Conservation (phyloP, 2,329 filamentous ascomycete species). For the Trichoderma hamatum region DNA sequence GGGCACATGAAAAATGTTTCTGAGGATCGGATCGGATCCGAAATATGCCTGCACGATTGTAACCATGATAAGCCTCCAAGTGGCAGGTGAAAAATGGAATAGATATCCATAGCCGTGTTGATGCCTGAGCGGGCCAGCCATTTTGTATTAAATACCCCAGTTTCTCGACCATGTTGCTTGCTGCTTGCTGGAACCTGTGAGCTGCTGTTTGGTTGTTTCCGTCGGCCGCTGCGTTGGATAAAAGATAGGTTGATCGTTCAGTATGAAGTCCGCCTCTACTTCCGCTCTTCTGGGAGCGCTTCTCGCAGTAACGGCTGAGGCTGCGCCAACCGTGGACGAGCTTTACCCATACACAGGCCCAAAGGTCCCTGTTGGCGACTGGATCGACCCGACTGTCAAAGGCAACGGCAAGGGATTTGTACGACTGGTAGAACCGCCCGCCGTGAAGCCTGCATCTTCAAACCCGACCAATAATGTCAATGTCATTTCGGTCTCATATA, state of each 20-base stretch:
- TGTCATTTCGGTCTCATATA: constrained; percentile 11
- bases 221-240: neutral
- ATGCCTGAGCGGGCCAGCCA: neutral
- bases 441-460: constrained; percentile 9
- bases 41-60: neutral
- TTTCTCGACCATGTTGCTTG: neutral
- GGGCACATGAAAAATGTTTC: neutral
- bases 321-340: constrained; percentile 6
- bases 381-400: constrained; percentile 9
- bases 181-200: neutral
- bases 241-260: neutral
- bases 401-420: constrained; percentile 15
- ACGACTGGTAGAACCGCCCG: constrained; percentile 12
- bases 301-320: constrained; percentile 2
- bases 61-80: neutral
- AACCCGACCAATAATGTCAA: constrained; percentile 18
- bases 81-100: neutral
- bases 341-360: constrained; percentile 14
- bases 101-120: neutral
- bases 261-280: neutral
- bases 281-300: constrained; percentile 4
- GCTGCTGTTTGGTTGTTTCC: neutral
- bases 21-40: constrained; percentile 2
- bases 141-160: neutral
- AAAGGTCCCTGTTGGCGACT: constrained; percentile 5